Evolutionary conservation across 2,329 filamentous ascomycete species (phyloP).

Genomic region (Trichoderma sp.): DNA sequence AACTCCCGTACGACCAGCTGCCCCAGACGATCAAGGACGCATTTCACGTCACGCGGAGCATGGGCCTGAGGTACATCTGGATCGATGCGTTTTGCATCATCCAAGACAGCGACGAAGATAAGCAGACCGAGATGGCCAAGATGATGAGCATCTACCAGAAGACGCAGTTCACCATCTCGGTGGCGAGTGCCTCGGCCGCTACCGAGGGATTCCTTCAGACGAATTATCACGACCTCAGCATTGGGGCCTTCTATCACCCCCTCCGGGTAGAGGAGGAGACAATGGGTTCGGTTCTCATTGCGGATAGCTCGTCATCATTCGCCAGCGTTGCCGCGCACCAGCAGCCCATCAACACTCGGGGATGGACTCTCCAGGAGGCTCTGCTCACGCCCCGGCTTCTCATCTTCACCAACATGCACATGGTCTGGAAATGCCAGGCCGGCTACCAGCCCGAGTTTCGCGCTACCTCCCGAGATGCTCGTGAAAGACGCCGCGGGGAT

Average conservation of each 20-base stretch:
- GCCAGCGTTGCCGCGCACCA: neutral
- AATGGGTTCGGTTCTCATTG: neutral
- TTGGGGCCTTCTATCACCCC: neutral
- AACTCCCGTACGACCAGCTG: neutral
- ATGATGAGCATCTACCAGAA: neutral
- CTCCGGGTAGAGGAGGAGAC: neutral
- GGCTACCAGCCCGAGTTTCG: neutral
- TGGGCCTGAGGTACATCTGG: neutral
- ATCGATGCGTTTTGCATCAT: slow-evolving; percentile 3
- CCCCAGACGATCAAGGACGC: neutral
- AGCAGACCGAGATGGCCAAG: slow-evolving; percentile 4
- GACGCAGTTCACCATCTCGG: neutral
- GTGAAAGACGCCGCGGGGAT: neutral
- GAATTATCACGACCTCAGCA: neutral
- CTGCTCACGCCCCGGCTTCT: neutral
- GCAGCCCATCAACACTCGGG: neutral
- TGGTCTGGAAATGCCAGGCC: neutral
- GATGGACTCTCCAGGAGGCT: neutral
- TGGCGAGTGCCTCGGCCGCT: neutral
- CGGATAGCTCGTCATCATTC: neutral
- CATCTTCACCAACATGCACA: slow-evolving; percentile 4
- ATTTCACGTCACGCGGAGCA: neutral
- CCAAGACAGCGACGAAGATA: neutral
- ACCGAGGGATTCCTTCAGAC: neutral
- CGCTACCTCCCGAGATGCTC: neutral